Conservation (phyloP, 371 early-diverging fungal genomes). For the Lichtheimia corymbifera region DNA sequence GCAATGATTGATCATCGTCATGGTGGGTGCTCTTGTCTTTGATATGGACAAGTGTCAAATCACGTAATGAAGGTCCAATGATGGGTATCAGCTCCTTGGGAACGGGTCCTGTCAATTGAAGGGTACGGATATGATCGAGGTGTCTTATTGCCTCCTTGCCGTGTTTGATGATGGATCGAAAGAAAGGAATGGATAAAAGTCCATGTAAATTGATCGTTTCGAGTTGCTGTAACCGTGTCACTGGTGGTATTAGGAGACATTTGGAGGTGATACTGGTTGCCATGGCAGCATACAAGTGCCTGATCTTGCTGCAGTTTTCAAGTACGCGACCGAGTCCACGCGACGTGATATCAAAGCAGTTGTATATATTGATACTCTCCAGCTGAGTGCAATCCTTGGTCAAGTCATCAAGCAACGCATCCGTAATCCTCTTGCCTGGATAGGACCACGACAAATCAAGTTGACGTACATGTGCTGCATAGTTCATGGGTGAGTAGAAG, state of each 20-base stretch:
- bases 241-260: background rate
- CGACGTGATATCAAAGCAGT: conserved; percentile 7
- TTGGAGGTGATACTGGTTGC: conserved; percentile 4
- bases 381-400: conserved; percentile 10
- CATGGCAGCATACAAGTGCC: conserved; percentile 7
- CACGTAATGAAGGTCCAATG: too few relatives aligned
- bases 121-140: too few relatives aligned
- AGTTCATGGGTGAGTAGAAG: conserved; percentile 12
- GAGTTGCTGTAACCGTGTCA: background rate
- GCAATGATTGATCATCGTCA: too few relatives aligned
- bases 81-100: too few relatives aligned
- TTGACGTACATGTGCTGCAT: conserved; percentile 7
- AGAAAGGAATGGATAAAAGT: background rate
- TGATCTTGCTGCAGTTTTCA: background rate
- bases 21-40: too few relatives aligned
- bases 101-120: too few relatives aligned
- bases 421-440: conserved; percentile 7
- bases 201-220: background rate
- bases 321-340: background rate
- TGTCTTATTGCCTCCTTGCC: too few relatives aligned
- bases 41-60: too few relatives aligned
- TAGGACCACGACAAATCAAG: conserved; percentile 10
- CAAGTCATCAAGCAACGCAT: conserved; percentile 9
- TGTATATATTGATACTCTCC: conserved; percentile 15
- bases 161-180: background rate